These are phyloP conservation scores for Endogone sp. DNA, from an alignment of 192 early-diverging fungal genomes.

Conservation along the genomic window DNA sequence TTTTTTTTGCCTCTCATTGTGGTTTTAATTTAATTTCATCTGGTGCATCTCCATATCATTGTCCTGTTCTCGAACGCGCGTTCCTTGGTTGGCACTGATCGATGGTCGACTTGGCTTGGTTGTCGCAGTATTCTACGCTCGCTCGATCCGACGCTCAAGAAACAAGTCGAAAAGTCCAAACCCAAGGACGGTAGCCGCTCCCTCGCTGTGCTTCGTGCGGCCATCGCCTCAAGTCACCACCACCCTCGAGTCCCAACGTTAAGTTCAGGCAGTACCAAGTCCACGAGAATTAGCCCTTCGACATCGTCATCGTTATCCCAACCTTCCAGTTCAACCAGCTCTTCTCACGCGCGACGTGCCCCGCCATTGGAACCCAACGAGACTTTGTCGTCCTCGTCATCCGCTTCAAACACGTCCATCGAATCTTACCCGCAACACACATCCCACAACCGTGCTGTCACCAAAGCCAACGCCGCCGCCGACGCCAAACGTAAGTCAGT, in stretches of 20 bases:
- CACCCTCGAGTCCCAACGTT: conserved; percentile 6
- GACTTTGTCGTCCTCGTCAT: conserved; percentile 1
- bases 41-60: too few species aligned
- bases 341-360: background rate
- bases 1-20: too few species aligned
- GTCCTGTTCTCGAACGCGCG: too few species aligned
- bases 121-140: background rate
- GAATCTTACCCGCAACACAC: conserved; percentile 5
- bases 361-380: background rate
- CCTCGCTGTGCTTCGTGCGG: background rate
- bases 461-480: background rate
- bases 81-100: too few species aligned
- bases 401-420: conserved; percentile 7
- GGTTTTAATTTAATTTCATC: too few species aligned
- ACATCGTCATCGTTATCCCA: background rate
- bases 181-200: conserved; percentile 2
- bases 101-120: too few species aligned
- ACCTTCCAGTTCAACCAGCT: background rate
- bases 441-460: background rate
- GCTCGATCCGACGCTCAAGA: conserved; percentile 1
- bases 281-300: background rate
- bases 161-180: background rate
- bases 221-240: conserved; percentile 4
- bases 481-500: background rate
- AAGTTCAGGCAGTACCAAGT: background rate